Evolutionary conservation across 1,139 yeast species (phyloP).

Genomic region (Yamadazyma spencermartinsiae): DNA sequence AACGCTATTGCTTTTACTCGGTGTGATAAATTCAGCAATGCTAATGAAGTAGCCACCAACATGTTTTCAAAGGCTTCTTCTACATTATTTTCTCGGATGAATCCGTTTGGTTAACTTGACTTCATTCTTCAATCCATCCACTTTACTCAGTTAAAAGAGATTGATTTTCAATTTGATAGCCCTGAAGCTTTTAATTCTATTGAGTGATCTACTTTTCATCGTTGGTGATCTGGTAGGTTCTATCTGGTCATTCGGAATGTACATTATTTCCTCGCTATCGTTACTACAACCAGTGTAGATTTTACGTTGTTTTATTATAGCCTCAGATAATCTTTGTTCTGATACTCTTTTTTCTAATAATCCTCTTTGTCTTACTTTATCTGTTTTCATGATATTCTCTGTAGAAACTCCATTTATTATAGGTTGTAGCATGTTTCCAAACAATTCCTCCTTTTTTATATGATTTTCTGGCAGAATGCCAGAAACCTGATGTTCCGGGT

Average conservation of each 20-base stretch:
- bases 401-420: not conserved
- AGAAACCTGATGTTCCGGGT: too few species aligned
- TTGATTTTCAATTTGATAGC: not conserved
- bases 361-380: too few species aligned
- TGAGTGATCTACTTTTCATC: slow-evolving; percentile 1
- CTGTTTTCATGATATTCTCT: too few species aligned
- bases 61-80: slow-evolving; percentile 53
- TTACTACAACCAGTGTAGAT: slow-evolving; percentile 2
- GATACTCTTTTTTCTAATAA: too few species aligned
- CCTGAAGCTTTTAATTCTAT: not conserved
- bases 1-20: slow-evolving; percentile 88
- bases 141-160: too few species aligned
- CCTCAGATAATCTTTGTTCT: slow-evolving; percentile 1
- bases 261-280: slow-evolving; percentile 7
- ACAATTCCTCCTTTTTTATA: too few species aligned
- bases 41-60: slow-evolving; percentile 52
- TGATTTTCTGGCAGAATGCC: too few species aligned
- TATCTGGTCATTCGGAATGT: slow-evolving; percentile 5
- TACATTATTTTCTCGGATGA: slow-evolving; percentile 47
- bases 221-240: not conserved
- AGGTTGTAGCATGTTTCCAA: not conserved
- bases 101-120: slow-evolving; percentile 35
- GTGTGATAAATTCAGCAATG: slow-evolving; percentile 87
- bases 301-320: slow-evolving; percentile 10
- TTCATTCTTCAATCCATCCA: too few species aligned